These are phyloP conservation scores for Umbellularia californica DNA, from an alignment of 164 flowering plant species.

Conservation along the genomic window DNA sequence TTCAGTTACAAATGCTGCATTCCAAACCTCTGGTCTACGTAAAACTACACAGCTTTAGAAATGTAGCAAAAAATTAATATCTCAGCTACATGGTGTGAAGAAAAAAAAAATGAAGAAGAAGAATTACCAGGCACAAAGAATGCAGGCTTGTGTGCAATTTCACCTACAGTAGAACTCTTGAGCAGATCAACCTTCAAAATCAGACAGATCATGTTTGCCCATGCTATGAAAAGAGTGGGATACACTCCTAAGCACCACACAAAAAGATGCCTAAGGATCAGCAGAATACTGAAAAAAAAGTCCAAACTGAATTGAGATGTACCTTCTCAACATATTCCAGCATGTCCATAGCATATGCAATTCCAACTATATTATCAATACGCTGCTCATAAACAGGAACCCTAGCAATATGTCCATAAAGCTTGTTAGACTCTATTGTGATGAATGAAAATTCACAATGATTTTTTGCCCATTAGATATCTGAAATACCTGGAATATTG, in stretches of 20 bases:
- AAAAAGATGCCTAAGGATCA: conserved; percentile 4
- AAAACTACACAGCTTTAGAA: background rate
- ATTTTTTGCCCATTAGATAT: background rate
- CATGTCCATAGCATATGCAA: conserved; percentile 98
- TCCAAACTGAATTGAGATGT: conserved; percentile 7
- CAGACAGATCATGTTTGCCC: conserved; percentile 32
- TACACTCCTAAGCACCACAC: conserved; percentile 15
- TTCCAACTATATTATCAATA: conserved; percentile 95
- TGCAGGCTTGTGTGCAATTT: conserved; percentile 96
- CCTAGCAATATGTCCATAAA: conserved; percentile 35
- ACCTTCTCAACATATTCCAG: conserved; percentile 94
- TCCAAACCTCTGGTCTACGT: background rate
- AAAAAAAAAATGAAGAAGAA: conserved; percentile 2
- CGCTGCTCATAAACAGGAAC: conserved; percentile 99
- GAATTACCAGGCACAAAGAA: conserved; percentile 93
- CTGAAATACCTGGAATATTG: conserved; percentile 81
- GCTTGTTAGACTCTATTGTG: background rate
- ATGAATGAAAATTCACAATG: background rate
- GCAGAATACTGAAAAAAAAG: conserved; percentile 1
- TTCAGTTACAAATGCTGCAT: background rate
- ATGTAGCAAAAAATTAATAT: background rate
- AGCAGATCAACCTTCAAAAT: conserved; percentile 96
- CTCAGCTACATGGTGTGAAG: background rate
- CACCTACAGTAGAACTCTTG: conserved; percentile 76
- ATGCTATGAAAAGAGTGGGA: conserved; percentile 13